Percentiles rank a stretch among this genome's conserved stretches.
phyloP scores from a whole-genome alignment of 257 asterid species.

The Solanum piurae region DNA sequence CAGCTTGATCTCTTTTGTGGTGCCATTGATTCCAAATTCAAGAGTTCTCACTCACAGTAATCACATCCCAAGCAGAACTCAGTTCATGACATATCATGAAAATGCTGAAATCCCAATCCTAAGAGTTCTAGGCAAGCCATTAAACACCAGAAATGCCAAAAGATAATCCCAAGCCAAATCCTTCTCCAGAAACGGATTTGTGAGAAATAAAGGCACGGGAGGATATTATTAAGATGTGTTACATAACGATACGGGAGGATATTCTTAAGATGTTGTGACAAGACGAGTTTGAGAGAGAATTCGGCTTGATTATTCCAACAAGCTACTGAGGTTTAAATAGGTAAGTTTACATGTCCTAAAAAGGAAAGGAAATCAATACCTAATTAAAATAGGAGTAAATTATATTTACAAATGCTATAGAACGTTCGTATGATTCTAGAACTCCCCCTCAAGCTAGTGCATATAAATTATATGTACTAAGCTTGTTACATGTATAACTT shows the following conservation, averaged over 20 bases:
- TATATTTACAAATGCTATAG: background rate
- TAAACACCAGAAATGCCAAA: background rate
- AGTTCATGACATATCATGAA: background rate
- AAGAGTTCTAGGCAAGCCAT: background rate
- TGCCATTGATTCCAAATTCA: background rate
- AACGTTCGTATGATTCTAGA: background rate
- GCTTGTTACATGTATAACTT: background rate
- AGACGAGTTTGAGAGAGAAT: background rate
- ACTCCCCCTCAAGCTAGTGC: background rate
- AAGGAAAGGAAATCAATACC: background rate
- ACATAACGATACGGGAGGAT: background rate
- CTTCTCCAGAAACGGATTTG: background rate
- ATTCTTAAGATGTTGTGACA: background rate
- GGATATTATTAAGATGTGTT: background rate
- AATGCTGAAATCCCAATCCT: background rate
- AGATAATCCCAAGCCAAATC: background rate
- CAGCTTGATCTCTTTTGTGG: background rate
- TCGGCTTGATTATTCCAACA: background rate
- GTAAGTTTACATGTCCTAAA: background rate
- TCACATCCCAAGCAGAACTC: background rate
- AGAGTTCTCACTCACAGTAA: background rate
- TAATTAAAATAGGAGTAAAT: background rate
- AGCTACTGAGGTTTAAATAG: background rate
- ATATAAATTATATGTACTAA: background rate
- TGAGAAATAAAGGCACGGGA: background rate